These are phyloP conservation scores for Solanum sitiens DNA, from an alignment of 257 asterid species.

Conservation along the genomic window DNA sequence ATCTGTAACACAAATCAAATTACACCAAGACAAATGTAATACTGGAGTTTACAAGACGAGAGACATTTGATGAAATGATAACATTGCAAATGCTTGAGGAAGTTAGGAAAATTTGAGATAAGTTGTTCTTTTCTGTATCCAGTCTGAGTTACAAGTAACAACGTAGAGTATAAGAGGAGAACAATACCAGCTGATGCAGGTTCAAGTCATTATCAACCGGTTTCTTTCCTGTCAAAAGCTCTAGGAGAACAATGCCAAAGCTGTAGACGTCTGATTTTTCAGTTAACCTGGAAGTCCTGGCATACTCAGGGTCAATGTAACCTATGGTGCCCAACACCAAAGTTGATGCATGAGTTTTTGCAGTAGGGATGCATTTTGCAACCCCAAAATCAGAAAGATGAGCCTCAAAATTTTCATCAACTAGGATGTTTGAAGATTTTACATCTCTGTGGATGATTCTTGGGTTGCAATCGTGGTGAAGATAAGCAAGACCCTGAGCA, in stretches of 20 bases:
- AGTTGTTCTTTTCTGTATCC: background rate
- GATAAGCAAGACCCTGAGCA: slow-evolving; percentile 95
- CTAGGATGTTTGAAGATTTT: slow-evolving; percentile 77
- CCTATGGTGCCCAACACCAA: slow-evolving; percentile 93
- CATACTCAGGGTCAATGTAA: slow-evolving; percentile 95
- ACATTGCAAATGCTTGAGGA: background rate
- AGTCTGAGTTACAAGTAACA: background rate
- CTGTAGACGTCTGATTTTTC: slow-evolving; percentile 94
- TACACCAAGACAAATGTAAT: background rate
- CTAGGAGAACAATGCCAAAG: slow-evolving; percentile 89
- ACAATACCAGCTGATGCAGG: slow-evolving; percentile 79
- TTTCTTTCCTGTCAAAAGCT: slow-evolving; percentile 85
- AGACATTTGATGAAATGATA: background rate
- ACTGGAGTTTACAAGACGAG: background rate
- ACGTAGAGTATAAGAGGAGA: background rate
- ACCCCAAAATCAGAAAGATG: slow-evolving; percentile 94
- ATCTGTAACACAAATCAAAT: slow-evolving; percentile 31
- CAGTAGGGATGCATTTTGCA: slow-evolving; percentile 57
- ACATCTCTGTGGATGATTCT: slow-evolving; percentile 88
- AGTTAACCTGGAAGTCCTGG: slow-evolving; percentile 78
- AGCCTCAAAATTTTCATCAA: slow-evolving; percentile 84
- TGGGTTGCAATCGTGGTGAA: slow-evolving; percentile 90
- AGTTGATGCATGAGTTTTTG: slow-evolving; percentile 85
- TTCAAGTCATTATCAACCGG: slow-evolving; percentile 79
- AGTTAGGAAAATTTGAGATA: background rate